A percentile compares a stretch with the other conserved stretches of the same genome.
These are phyloP conservation scores for Scalesia atractyloides DNA, from an alignment of 129 eudicot genomes.

Conservation along the genomic window DNA sequence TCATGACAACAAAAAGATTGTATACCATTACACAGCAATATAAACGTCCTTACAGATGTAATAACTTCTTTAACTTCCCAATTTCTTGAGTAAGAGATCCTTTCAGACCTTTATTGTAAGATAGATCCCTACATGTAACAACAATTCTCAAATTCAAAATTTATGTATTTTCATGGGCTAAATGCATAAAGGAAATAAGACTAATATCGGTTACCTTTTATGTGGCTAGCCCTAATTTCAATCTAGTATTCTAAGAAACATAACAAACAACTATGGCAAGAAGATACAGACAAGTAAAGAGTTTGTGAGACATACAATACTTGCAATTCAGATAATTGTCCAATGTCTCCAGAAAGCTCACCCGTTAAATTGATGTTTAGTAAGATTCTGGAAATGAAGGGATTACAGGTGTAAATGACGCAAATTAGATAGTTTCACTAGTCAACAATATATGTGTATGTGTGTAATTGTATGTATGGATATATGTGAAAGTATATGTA, in stretches of 20 bases:
- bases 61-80: conserved; percentile 59
- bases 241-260: not conserved
- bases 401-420: not conserved
- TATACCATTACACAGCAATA: too few species aligned
- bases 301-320: conserved; percentile 54
- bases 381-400: conserved; percentile 56
- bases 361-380: conserved; percentile 56
- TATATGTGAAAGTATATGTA: too few species aligned
- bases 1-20: not conserved
- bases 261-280: not conserved
- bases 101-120: conserved; percentile 66
- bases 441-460: too few species aligned
- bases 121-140: conserved; percentile 68
- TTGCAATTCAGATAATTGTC: conserved; percentile 59
- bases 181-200: too few species aligned
- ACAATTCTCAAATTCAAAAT: too few species aligned
- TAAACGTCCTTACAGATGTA: conserved; percentile 63
- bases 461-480: too few species aligned
- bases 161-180: too few species aligned
- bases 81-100: conserved; percentile 79
- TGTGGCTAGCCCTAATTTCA: too few species aligned
- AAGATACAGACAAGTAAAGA: not conserved
- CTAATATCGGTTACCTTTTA: too few species aligned
- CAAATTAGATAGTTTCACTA: not conserved
- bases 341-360: conserved; percentile 65